Conservation (phyloP, 345 rosid genomes). For the Acer negundo region DNA sequence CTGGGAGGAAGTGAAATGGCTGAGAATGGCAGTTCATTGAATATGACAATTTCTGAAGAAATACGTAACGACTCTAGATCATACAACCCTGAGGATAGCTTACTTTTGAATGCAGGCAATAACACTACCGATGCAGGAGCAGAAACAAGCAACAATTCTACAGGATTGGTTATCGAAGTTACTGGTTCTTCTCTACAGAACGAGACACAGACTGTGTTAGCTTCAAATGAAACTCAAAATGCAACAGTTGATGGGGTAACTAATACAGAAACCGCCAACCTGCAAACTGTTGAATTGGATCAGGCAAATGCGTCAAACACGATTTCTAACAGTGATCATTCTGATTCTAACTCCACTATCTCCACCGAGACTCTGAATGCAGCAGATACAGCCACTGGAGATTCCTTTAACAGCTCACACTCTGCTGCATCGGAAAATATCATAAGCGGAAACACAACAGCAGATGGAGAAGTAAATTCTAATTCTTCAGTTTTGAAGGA, state of each 20-base stretch:
- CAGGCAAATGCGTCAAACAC: constrained; percentile 19
- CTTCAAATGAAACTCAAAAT: constrained; percentile 28
- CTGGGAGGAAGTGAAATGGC: constrained; percentile 29
- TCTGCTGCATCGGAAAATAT: constrained; percentile 26
- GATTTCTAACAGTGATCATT: constrained; percentile 19
- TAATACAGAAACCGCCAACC: constrained; percentile 30
- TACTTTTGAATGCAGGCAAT: constrained; percentile 22
- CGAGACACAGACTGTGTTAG: constrained; percentile 28
- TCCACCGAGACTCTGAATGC: constrained; percentile 29
- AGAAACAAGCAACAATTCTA: constrained; percentile 32
- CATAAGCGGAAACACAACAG: constrained; percentile 34
- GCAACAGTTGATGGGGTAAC: constrained; percentile 30
- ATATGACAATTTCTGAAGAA: constrained; percentile 34
- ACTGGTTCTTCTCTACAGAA: constrained; percentile 36
- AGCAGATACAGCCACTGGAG: constrained; percentile 23
- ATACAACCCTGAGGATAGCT: constrained; percentile 20
- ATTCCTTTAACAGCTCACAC: constrained; percentile 31
- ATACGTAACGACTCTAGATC: constrained; percentile 27
- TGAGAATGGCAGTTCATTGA: constrained; percentile 16
- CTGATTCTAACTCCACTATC: constrained; percentile 29
- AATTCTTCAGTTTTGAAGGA: constrained; percentile 32
- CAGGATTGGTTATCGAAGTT: constrained; percentile 28
- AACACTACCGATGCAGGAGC: constrained; percentile 29
- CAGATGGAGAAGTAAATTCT: constrained; percentile 36
- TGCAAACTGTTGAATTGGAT: constrained; percentile 27